Conservation (phyloP, 306 rosid species). For the Purshia tridentata region DNA sequence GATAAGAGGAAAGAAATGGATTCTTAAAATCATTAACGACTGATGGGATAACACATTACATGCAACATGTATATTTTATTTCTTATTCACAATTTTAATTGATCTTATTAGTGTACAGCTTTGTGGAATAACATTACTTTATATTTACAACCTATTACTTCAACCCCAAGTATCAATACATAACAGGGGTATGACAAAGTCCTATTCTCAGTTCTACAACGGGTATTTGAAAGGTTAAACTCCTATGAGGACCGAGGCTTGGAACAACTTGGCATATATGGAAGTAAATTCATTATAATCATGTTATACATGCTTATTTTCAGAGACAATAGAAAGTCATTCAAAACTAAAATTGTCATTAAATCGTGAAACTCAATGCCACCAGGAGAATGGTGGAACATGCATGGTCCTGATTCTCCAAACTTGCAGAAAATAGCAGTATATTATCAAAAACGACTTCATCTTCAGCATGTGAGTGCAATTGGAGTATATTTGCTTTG, state of each 20-base stretch:
- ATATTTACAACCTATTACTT: background rate
- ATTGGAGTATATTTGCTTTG: conserved; percentile 1
- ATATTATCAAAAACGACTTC: background rate
- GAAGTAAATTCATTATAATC: background rate
- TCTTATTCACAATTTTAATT: background rate
- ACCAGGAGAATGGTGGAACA: background rate
- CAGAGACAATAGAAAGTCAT: background rate
- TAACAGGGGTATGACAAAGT: background rate
- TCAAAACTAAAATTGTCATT: background rate
- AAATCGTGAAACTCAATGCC: background rate
- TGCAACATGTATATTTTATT: background rate
- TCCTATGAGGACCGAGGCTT: background rate
- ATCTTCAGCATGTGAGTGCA: background rate
- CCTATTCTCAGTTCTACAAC: no score
- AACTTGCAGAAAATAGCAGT: background rate
- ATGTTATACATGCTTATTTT: background rate
- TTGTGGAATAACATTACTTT: background rate
- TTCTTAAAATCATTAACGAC: background rate
- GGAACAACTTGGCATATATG: background rate
- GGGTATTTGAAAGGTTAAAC: background rate
- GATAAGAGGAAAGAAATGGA: background rate
- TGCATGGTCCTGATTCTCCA: background rate
- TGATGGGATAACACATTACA: background rate
- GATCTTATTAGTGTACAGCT: no score
- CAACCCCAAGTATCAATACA: conserved; percentile 6